Percentiles rank a stretch among this genome's conserved stretches.
phyloP scores from a whole-genome alignment of 148 eudicot genomes.

The Camellia sinensis region DNA sequence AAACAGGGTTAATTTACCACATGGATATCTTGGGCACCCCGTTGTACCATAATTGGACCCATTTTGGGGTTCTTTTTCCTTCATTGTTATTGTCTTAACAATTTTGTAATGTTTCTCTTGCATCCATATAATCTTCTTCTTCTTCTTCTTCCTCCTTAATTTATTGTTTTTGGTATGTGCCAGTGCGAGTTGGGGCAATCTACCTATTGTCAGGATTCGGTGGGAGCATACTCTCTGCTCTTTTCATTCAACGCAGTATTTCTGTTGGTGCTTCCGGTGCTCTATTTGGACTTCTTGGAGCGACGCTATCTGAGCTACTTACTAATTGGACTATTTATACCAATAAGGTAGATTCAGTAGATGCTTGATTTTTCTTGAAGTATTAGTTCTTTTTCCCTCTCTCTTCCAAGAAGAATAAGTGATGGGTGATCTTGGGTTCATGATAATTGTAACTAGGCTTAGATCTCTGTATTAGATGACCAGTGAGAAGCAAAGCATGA shows the following conservation, averaged over 20 bases:
- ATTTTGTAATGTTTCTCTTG: too few species aligned
- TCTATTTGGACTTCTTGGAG: conserved; percentile 91
- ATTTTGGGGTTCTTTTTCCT: neutral
- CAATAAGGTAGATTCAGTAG: conserved; percentile 54
- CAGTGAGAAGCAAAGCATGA: too few species aligned
- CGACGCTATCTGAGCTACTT: conserved; percentile 81
- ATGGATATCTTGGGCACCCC: neutral
- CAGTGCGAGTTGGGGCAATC: conserved; percentile 74
- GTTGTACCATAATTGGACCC: neutral
- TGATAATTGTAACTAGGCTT: neutral
- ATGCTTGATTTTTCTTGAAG: neutral
- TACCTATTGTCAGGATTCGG: conserved; percentile 77
- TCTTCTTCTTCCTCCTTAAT: neutral
- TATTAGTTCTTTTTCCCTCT: neutral
- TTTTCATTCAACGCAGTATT: conserved; percentile 58
- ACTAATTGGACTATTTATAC: conserved; percentile 88
- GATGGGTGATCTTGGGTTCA: neutral
- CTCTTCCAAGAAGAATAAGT: neutral
- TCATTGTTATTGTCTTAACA: too few species aligned
- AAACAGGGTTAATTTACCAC: neutral
- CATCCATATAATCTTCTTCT: neutral
- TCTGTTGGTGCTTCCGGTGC: conserved; percentile 98
- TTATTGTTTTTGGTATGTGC: conserved; percentile 17
- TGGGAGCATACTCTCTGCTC: conserved; percentile 74
- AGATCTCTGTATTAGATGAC: too few species aligned